Evolutionary conservation across 192 early-diverging fungal genomes (phyloP).

Genomic region (Entomortierella lignicola): DNA sequence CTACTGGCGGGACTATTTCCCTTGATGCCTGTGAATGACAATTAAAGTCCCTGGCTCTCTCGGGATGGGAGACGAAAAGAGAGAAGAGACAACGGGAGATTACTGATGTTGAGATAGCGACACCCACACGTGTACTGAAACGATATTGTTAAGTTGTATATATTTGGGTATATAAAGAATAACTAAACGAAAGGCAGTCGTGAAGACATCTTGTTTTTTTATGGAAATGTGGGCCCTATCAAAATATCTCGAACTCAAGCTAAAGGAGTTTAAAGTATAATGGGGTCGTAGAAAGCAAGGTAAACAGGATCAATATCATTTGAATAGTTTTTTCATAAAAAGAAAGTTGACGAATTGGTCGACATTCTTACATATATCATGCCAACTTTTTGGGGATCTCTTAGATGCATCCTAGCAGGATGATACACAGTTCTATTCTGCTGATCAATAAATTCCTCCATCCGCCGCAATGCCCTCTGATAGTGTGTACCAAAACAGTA

Average conservation of each 20-base stretch:
- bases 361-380: slow-evolving; percentile 44
- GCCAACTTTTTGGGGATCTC: slow-evolving; percentile 47
- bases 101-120: not conserved
- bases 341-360: too few species aligned
- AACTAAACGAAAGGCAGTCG: too few species aligned
- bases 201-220: too few species aligned
- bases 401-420: slow-evolving; percentile 45
- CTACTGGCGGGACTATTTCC: not conserved
- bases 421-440: slow-evolving; percentile 38
- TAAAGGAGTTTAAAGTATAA: not conserved
- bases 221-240: too few species aligned
- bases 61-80: not conserved
- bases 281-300: not conserved
- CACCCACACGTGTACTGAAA: not conserved
- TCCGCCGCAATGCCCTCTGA: slow-evolving; percentile 35
- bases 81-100: not conserved
- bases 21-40: not conserved
- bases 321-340: not conserved
- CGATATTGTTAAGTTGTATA: not conserved
- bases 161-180: too few species aligned
- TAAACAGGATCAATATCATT: not conserved
- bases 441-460: slow-evolving; percentile 34
- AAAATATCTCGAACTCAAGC: slow-evolving; percentile 39
- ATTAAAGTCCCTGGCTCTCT: not conserved
- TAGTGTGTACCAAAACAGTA: slow-evolving; percentile 51